Conservation (phyloP, 1,139 yeast species). For the Lizanozyma gosingica region DNA sequence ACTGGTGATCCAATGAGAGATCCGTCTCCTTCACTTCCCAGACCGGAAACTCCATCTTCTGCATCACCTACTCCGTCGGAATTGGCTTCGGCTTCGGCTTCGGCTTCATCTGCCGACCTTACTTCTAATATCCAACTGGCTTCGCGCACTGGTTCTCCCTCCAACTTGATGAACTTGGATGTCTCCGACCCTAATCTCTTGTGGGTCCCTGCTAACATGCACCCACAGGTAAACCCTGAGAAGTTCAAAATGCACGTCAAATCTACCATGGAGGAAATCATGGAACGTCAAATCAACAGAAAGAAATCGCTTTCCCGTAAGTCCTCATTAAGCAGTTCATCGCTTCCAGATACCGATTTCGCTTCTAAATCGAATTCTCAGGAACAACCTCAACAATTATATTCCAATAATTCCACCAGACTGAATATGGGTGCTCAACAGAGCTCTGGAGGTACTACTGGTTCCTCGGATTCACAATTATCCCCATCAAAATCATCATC, state of each 20-base stretch:
- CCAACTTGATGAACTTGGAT: background rate
- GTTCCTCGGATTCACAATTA: background rate
- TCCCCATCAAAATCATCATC: slow-evolving; percentile 1
- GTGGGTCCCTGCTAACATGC: slow-evolving; percentile 95
- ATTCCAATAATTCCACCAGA: slow-evolving; percentile 2
- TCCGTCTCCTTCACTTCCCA: background rate
- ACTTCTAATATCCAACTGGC: no score
- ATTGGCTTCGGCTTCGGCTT: slow-evolving; percentile 1
- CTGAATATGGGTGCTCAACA: background rate
- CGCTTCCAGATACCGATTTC: background rate
- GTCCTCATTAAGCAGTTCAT: slow-evolving; percentile 17
- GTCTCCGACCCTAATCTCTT: slow-evolving; percentile 21
- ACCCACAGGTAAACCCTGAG: slow-evolving; percentile 90
- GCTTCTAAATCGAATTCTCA: slow-evolving; percentile 3
- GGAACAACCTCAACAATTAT: slow-evolving; percentile 6
- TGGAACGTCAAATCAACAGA: slow-evolving; percentile 34
- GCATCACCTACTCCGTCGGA: slow-evolving; percentile 1
- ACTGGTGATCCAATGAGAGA: background rate
- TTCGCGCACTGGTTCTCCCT: background rate
- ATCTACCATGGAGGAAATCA: slow-evolving; percentile 67
- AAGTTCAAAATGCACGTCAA: slow-evolving; percentile 79
- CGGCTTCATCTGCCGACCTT: background rate
- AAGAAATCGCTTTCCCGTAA: slow-evolving; percentile 22
- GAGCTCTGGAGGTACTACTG: background rate
- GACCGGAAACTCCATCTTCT: background rate